Base-by-base conservation (phyloP, 148 eudicot genomes). In the Chenopodium quinoa region DNA sequence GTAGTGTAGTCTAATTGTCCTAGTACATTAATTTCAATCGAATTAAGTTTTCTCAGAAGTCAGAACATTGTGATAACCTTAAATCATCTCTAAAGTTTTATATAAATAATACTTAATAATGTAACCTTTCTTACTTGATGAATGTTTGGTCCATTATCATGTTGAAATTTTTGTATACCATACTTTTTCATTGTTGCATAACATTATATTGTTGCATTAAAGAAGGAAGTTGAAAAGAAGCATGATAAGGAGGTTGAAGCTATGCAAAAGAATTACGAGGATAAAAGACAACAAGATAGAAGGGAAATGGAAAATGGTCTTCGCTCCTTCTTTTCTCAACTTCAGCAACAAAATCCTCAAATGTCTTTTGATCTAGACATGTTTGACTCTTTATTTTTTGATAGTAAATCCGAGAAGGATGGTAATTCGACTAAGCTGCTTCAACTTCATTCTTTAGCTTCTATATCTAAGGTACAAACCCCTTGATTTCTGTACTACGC, bases 341-440 rank as follows among this genome's bases (percentile, higher is more conserved):
- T 67, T 47, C 19, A 78, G 2, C 64, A 78, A 68, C 46, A 48
- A n/a, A 31, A 9, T 78, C 80, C 73, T 40, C 20, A 77, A 11
- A n/a, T 64, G 50, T 13, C 25, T 25, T 5, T 78, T 29, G 80
- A 78, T 29, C 73, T 69, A 47, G 29, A 74, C 74, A 78, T 78
- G 40, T 17, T 67, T 68, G 74, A 64, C 3, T 29, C 63, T 46
- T 48, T 78, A 2, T 67, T 4, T n/a, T 4, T 1, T 67, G 64
- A 47, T 5, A 31, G n/a, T 12, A 14, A 62, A 58, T 74, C 62
- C 34, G 4, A 66, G 14, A 66, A 9, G 70, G 70, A 66, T 27
- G 14, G 4, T 54, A 66, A 27, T 27, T 9, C 71, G 0, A 10
- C 20, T 29, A 20, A 31, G 2, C 12, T 31, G 31, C 19, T 68